Evolutionary conservation across 176 grass and related monocot genomes (phyloP).

Genomic region (Pontederia crassipes): DNA sequence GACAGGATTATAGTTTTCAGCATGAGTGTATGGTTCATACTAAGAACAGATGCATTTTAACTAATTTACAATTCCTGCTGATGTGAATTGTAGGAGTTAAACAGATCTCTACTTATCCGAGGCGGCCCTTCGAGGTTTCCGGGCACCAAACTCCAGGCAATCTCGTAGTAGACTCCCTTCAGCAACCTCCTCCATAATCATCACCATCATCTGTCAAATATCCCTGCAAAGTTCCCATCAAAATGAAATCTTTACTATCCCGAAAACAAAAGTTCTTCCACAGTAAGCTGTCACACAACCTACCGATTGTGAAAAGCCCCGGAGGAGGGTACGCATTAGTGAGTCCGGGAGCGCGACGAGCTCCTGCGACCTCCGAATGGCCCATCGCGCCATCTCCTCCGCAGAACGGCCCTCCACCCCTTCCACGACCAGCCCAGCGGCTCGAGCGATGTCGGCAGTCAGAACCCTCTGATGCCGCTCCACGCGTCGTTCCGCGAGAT

Average conservation of each 20-base stretch:
- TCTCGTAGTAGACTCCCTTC: slow-evolving; percentile 75
- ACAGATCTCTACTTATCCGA: slow-evolving; percentile 60
- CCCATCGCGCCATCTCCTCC: slow-evolving; percentile 40
- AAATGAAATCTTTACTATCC: background rate
- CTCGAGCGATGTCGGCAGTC: slow-evolving; percentile 5
- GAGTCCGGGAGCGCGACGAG: slow-evolving; percentile 31
- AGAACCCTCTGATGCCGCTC: slow-evolving; percentile 18
- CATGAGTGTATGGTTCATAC: too few species aligned
- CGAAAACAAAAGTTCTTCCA: background rate
- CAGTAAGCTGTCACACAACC: background rate
- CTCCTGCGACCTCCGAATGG: slow-evolving; percentile 38
- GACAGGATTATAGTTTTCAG: too few species aligned
- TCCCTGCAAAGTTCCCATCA: slow-evolving; percentile 37
- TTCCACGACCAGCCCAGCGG: slow-evolving; percentile 23
- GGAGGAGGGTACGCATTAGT: slow-evolving; percentile 52
- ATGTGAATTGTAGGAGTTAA: slow-evolving; percentile 26
- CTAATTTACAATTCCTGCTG: slow-evolving; percentile 46
- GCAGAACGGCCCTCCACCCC: slow-evolving; percentile 24
- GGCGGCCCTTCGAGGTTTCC: slow-evolving; percentile 60
- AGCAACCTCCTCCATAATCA: slow-evolving; percentile 65
- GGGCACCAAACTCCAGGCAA: slow-evolving; percentile 52
- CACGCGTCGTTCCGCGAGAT: slow-evolving; percentile 68
- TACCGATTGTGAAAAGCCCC: slow-evolving; percentile 68
- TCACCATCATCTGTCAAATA: slow-evolving; percentile 66
- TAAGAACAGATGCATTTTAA: background rate